phyloP scores from a whole-genome alignment of 768 basidiomycete genomes.

The Leccinum truebloodii region DNA sequence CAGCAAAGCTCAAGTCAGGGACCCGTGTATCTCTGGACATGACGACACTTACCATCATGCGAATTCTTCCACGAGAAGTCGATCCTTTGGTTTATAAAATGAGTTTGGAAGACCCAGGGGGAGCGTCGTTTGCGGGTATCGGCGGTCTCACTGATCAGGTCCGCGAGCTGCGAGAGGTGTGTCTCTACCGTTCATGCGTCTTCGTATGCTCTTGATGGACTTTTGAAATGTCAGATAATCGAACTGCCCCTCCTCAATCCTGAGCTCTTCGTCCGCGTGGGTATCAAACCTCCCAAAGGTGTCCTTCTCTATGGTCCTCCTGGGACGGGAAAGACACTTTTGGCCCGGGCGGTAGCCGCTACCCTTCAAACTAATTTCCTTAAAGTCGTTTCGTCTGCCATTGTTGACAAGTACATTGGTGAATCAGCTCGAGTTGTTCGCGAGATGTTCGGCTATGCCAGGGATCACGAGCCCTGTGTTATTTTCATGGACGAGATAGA shows the following conservation, averaged over 20 bases:
- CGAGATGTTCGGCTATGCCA: constrained; percentile 99
- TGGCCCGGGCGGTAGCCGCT: constrained; percentile 95
- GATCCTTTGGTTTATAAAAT: constrained; percentile 99
- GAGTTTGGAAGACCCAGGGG: constrained; percentile 97
- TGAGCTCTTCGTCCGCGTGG: constrained; percentile 92
- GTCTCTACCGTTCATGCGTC: constrained; percentile 21
- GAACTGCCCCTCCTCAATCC: constrained; percentile 94
- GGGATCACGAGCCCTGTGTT: constrained; percentile 96
- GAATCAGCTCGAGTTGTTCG: constrained; percentile 94
- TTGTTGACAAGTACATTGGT: constrained; percentile 98
- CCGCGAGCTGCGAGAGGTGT: constrained; percentile 89
- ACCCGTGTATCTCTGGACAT: constrained; percentile 98
- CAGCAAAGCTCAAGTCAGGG: constrained; percentile 86
- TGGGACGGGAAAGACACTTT: constrained; percentile 94
- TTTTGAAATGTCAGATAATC: constrained; percentile 63
- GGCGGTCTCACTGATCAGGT: constrained; percentile 97
- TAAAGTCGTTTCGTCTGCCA: constrained; percentile 97
- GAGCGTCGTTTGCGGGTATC: constrained; percentile 94
- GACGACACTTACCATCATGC: constrained; percentile 99
- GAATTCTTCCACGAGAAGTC: constrained; percentile 94
- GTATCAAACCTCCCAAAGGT: constrained; percentile 95
- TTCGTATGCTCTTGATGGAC: background rate
- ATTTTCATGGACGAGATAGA: constrained; percentile 99
- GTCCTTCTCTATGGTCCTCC: constrained; percentile 96
- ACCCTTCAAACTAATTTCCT: constrained; percentile 95